Percentiles rank a stretch among this genome's conserved stretches.
Conservation (phyloP, 768 basidiomycete genomes). For the Lactarius pseudohatsudake region DNA sequence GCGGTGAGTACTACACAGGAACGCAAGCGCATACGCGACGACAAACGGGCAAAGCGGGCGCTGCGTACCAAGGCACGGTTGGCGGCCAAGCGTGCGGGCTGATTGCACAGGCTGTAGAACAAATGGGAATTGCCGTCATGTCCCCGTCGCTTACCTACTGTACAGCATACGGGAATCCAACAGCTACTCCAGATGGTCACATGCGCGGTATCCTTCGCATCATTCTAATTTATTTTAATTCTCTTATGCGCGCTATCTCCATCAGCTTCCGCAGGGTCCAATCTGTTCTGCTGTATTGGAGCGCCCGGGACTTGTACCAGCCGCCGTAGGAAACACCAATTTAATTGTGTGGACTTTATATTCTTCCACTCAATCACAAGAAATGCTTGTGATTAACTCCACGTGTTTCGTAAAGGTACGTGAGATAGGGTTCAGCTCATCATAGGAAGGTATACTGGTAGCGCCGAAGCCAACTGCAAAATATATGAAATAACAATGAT, state of each 20-base stretch:
- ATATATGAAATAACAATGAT: neutral
- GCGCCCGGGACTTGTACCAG: neutral
- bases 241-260: conserved; percentile 12
- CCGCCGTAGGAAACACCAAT: neutral
- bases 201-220: conserved; percentile 5
- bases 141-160: neutral
- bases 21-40: conserved; percentile 54
- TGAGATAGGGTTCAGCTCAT: neutral
- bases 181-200: conserved; percentile 11
- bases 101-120: neutral
- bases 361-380: neutral
- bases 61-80: conserved; percentile 37
- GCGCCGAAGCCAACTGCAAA: neutral
- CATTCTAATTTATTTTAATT: neutral
- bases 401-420: neutral
- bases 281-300: neutral
- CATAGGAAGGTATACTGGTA: neutral
- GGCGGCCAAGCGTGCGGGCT: conserved; percentile 18
- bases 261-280: conserved; percentile 1
- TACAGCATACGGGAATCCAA: neutral
- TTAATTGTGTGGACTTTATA: neutral
- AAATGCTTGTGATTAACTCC: neutral
- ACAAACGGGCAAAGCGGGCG: conserved; percentile 42
- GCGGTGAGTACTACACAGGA: conserved; percentile 70
- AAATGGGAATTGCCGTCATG: neutral